Evolutionary conservation across 495 filamentous ascomycete species (phyloP).

Genomic region (Penicillium tannophilum): DNA sequence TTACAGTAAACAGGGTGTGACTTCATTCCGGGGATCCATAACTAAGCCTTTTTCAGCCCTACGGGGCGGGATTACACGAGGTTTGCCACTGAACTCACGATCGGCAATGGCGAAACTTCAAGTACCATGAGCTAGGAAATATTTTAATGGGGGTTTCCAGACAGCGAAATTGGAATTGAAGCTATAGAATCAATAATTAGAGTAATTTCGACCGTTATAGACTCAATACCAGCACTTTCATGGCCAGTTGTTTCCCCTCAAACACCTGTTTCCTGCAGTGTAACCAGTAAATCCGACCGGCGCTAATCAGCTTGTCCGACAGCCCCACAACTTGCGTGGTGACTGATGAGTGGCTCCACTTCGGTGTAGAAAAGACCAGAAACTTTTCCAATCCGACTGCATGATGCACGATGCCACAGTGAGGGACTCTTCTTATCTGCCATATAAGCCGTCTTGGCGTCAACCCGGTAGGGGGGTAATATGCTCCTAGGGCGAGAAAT

Average conservation of each 20-base stretch:
- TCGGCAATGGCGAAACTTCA: background rate
- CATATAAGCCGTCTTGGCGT: background rate
- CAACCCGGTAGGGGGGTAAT: too few relatives aligned
- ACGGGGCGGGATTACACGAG: slow-evolving; percentile 18
- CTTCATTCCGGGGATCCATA: slow-evolving; percentile 10
- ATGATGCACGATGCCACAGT: background rate
- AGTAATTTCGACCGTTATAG: too few relatives aligned
- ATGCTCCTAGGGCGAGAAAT: background rate
- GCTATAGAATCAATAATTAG: too few relatives aligned
- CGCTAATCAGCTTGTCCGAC: background rate
- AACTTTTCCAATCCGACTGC: background rate
- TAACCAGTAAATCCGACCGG: background rate
- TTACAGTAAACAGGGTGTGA: background rate
- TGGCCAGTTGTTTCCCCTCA: background rate
- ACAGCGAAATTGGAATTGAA: too few relatives aligned
- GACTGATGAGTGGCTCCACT: background rate
- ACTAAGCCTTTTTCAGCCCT: slow-evolving; percentile 32
- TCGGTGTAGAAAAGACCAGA: background rate
- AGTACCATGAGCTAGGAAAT: background rate
- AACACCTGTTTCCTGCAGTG: background rate
- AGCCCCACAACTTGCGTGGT: background rate
- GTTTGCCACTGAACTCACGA: slow-evolving; percentile 10
- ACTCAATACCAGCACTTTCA: background rate
- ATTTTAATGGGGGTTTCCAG: too few relatives aligned
- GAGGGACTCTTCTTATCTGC: background rate